phyloP scores from a whole-genome alignment of 257 asterid species.

The Plantago ovata region DNA sequence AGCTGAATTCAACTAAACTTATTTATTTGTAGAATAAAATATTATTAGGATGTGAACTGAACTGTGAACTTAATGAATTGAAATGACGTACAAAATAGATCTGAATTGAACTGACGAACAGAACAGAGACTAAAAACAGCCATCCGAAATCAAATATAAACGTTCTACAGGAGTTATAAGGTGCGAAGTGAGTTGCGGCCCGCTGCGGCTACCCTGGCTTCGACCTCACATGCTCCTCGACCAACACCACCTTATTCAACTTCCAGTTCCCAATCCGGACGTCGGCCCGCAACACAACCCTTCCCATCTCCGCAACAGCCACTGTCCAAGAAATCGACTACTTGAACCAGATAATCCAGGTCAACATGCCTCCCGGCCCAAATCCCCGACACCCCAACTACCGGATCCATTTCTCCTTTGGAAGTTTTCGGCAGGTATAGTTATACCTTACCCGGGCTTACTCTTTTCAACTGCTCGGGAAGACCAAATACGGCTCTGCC shows the following conservation, averaged over 20 bases:
- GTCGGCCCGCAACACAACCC: constrained; percentile 28
- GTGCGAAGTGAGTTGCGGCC: no score
- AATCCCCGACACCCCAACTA: constrained; percentile 44
- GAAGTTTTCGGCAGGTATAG: constrained; percentile 21
- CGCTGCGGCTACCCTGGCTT: constrained; percentile 59
- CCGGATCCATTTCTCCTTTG: no score
- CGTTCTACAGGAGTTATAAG: no score
- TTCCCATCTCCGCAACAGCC: constrained; percentile 39
- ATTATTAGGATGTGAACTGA: no score
- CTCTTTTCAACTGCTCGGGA: constrained; percentile 57
- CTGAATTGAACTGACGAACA: no score
- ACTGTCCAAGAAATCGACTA: constrained; percentile 37
- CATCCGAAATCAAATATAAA: no score
- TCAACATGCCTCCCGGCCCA: constrained; percentile 46
- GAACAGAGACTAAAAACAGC: no score
- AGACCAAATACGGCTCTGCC: neutral
- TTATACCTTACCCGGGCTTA: constrained; percentile 19
- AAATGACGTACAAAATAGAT: no score
- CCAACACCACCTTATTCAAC: constrained; percentile 21
- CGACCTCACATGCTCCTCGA: constrained; percentile 38
- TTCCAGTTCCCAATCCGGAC: constrained; percentile 22
- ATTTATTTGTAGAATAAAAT: no score
- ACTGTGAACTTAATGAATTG: no score
- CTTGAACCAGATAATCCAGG: constrained; percentile 30
- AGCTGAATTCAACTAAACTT: no score